phyloP scores from a whole-genome alignment of 768 basidiomycete genomes.

The Hortiboletus campestris region DNA sequence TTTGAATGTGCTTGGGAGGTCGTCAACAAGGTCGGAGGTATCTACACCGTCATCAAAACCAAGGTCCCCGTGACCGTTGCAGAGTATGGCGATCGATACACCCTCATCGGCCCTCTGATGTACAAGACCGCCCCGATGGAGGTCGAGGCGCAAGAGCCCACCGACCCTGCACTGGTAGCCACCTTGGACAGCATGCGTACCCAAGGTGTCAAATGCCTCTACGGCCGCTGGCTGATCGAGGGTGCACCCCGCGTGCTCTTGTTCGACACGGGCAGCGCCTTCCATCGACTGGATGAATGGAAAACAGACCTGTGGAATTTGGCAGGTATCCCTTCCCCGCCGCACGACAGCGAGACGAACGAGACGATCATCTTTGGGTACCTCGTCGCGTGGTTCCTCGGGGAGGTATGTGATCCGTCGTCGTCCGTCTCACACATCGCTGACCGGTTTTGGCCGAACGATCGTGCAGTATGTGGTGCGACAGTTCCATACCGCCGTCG shows the following conservation, averaged over 20 bases:
- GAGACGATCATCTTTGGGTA: constrained; percentile 98
- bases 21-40: constrained; percentile 98
- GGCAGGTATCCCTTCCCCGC: constrained; percentile 95
- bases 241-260: constrained; percentile 93
- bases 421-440: constrained; percentile 1
- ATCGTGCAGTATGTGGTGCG: constrained; percentile 67
- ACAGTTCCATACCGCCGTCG: constrained; percentile 80
- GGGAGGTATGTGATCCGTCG: constrained; percentile 64
- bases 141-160: constrained; percentile 90
- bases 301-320: constrained; percentile 98
- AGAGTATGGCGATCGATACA: constrained; percentile 94
- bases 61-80: constrained; percentile 97
- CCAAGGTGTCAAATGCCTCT: constrained; percentile 90
- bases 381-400: constrained; percentile 99
- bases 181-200: constrained; percentile 81
- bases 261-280: constrained; percentile 91
- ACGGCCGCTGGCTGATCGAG: constrained; percentile 98
- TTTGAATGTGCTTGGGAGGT: constrained; percentile 99
- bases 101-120: constrained; percentile 94
- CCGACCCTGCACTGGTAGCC: constrained; percentile 72
- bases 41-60: constrained; percentile 99
- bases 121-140: constrained; percentile 99
- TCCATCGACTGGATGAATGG: constrained; percentile 93
- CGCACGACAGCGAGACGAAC: constrained; percentile 97
- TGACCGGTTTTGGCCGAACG: constrained; percentile 8